Evolutionary conservation across 768 basidiomycete species (phyloP).

Genomic region (Boletus vinaceobasis): DNA sequence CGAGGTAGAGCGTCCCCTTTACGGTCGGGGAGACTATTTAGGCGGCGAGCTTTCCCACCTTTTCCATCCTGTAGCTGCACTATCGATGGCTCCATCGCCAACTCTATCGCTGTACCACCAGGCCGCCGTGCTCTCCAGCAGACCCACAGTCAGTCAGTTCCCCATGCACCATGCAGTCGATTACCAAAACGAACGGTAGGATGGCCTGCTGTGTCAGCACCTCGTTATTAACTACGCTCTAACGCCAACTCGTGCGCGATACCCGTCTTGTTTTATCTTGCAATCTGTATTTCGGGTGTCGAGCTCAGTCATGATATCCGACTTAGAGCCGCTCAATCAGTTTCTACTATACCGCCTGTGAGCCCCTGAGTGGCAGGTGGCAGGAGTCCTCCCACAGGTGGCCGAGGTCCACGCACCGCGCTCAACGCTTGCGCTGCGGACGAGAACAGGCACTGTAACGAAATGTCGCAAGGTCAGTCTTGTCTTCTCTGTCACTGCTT

Average conservation of each 20-base stretch:
- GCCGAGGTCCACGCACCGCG: conserved; percentile 8
- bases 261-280: not conserved
- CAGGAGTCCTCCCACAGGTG: conserved; percentile 20
- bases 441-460: not conserved
- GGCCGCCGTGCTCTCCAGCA: not conserved
- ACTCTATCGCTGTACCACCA: not conserved
- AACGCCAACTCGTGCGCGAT: conserved; percentile 18
- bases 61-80: not conserved
- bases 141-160: not conserved
- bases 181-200: not conserved
- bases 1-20: conserved; percentile 21
- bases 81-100: conserved; percentile 6
- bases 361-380: not conserved
- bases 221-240: conserved; percentile 21
- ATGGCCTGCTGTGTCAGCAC: not conserved
- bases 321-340: not conserved
- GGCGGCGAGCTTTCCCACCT: conserved; percentile 26
- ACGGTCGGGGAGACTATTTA: conserved; percentile 20
- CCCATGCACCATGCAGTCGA: not conserved
- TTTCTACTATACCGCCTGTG: not conserved
- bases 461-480: conserved; percentile 30
- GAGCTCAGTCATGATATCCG: not conserved
- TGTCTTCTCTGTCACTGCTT: not conserved
- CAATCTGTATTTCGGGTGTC: not conserved
- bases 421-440: not conserved